phyloP scores from a whole-genome alignment of 2,329 filamentous ascomycete genomes.

The Biscogniauxia sp. region DNA sequence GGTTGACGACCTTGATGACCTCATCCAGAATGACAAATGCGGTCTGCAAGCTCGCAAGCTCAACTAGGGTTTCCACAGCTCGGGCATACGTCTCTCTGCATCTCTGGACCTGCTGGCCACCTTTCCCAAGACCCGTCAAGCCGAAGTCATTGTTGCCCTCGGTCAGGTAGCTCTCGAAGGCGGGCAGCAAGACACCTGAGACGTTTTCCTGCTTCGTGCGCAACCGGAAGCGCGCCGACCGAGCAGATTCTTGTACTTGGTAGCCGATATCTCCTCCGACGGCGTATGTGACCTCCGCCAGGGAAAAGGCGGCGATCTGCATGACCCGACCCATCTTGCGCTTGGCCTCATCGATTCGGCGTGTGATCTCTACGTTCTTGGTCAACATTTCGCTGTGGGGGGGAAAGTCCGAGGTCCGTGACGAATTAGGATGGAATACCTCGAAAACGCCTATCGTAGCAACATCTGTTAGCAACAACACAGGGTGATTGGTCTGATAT shows the following conservation, averaged over 20 bases:
- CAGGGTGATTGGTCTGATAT: neutral
- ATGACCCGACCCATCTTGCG: slow-evolving; percentile 99
- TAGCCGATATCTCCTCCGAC: slow-evolving; percentile 94
- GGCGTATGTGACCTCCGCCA: slow-evolving; percentile 96
- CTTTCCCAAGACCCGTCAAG: slow-evolving; percentile 91
- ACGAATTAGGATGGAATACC: slow-evolving; percentile 52
- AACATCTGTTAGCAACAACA: slow-evolving; percentile 10
- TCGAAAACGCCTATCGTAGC: slow-evolving; percentile 71
- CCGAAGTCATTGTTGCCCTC: slow-evolving; percentile 95
- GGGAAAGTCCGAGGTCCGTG: neutral
- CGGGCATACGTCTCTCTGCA: slow-evolving; percentile 94
- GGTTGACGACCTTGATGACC: slow-evolving; percentile 98
- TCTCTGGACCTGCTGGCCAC: slow-evolving; percentile 92
- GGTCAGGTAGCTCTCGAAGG: slow-evolving; percentile 86
- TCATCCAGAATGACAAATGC: slow-evolving; percentile 98
- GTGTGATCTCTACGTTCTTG: slow-evolving; percentile 72
- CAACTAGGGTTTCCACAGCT: slow-evolving; percentile 92
- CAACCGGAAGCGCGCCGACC: slow-evolving; percentile 87
- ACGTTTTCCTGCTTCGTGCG: slow-evolving; percentile 98
- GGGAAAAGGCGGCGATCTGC: slow-evolving; percentile 97
- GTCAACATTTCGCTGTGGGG: slow-evolving; percentile 5
- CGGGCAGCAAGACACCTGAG: slow-evolving; percentile 88
- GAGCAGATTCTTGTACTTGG: slow-evolving; percentile 95
- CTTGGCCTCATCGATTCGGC: slow-evolving; percentile 97
- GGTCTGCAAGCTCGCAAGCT: slow-evolving; percentile 92